Evolutionary conservation across 306 rosid genomes (phyloP), one percentile per base, ranked within the genome.

Genomic region (Parietaria judaica): DNA sequence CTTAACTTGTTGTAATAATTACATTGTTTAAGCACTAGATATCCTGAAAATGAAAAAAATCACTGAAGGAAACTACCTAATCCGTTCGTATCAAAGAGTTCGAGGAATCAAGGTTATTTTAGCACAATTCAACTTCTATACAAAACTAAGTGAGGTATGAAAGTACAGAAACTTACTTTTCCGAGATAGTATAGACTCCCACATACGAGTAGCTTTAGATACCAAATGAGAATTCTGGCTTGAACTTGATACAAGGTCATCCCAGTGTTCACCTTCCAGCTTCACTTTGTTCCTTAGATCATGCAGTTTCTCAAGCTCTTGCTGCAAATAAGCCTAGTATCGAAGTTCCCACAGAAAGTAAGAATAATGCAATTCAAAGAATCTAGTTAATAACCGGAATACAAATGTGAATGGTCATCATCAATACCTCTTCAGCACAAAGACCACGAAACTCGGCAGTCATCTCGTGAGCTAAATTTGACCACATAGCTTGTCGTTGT

Each of bases 231-330:
- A 86, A 77, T 88, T 94, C 76, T 88, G 99, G 78, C 99, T 88
- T 43, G 99, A 94, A 72, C 94, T 88, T 44, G 99, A 94, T 60
- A 94, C 95, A 46, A 94, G 99, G 66, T 94, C 99, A 57, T 94
- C 99, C 99, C 97, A 94, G 2, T 82, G 87, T 66, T 94, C 97
- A 75, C 97, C 97, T 84, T 94, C 99, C 79, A 89, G 77, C 87
- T 94, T 94, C 73, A 94, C 95, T 79, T 88, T 88, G 86, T 84
- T 86, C 74, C 99, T 88, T 72, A 86, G 76, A 76, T 94, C 99
- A 63, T 94, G 97, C 43, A 86, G 77, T 64, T 94, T 94, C 78
- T 94, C 99, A 72, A 86, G 74, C 83, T 94, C 99, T 86, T 88
- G 99, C 87, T 94, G 99, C 80, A 94, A 81, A 79, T 82, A 94